Evolutionary conservation across 192 early-diverging fungal species (phyloP).

Genomic region (Backusella psychrophila): DNA sequence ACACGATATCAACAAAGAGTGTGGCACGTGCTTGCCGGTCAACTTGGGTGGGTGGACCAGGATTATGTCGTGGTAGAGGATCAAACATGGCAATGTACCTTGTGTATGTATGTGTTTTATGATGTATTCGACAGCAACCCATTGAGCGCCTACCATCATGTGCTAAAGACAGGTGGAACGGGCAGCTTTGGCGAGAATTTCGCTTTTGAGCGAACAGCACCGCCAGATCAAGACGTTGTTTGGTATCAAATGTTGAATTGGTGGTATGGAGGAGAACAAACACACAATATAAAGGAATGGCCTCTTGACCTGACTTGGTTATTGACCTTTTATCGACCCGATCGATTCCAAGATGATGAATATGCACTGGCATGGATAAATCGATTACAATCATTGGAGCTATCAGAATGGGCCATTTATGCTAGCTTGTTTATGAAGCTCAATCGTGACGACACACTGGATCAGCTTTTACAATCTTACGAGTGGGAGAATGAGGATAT

Average conservation of each 20-base stretch:
- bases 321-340: not conserved
- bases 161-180: not conserved
- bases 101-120: slow-evolving; percentile 4
- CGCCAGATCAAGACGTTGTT: not conserved
- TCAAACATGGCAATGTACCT: not conserved
- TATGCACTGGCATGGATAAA: not conserved
- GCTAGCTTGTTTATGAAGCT: not conserved
- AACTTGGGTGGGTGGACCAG: not conserved
- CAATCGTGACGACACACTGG: not conserved
- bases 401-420: not conserved
- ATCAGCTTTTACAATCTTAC: not conserved
- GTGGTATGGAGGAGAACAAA: not conserved
- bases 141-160: not conserved
- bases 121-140: not conserved
- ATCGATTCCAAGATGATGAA: not conserved
- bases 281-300: not conserved
- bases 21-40: not conserved
- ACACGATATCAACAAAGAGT: not conserved
- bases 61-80: not conserved
- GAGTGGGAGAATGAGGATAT: not conserved
- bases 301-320: slow-evolving; percentile 1
- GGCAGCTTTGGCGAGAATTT: not conserved
- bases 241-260: slow-evolving; percentile 14
- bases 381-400: not conserved
- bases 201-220: not conserved